phyloP scores from a whole-genome alignment of 176 grass and related monocot species.

The Tillandsia fasciculata region DNA sequence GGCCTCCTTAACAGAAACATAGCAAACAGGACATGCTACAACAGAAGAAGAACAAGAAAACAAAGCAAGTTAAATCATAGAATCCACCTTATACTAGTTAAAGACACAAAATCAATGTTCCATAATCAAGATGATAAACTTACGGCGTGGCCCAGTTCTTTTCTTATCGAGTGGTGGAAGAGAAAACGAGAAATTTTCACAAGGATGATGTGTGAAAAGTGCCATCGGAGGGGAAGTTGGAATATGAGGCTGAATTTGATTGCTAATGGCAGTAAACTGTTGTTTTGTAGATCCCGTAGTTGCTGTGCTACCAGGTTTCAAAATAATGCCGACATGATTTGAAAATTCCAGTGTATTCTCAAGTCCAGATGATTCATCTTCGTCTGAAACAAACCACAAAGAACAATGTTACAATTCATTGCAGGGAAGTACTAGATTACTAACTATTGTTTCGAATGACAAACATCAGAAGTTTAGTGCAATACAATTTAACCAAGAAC shows the following conservation, averaged over 20 bases:
- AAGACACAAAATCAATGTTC: neutral
- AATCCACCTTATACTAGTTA: neutral
- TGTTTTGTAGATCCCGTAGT: slow-evolving; percentile 20
- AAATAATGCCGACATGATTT: slow-evolving; percentile 41
- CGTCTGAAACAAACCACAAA: slow-evolving; percentile 38
- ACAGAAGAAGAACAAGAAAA: slow-evolving; percentile 27
- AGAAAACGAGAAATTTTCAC: slow-evolving; percentile 76
- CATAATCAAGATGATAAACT: slow-evolving; percentile 26
- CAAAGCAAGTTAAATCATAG: slow-evolving; percentile 1
- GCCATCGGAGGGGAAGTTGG: slow-evolving; percentile 9
- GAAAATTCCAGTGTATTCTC: slow-evolving; percentile 37
- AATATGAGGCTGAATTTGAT: slow-evolving; percentile 17
- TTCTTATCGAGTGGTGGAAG: slow-evolving; percentile 69
- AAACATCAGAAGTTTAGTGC: neutral
- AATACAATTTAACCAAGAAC: neutral
- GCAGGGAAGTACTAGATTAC: slow-evolving; percentile 6
- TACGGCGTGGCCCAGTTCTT: slow-evolving; percentile 89
- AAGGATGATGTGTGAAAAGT: slow-evolving; percentile 50
- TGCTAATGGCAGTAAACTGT: slow-evolving; percentile 16
- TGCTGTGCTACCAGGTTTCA: slow-evolving; percentile 31
- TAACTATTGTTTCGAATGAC: neutral
- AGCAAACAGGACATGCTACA: slow-evolving; percentile 94
- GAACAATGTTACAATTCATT: neutral
- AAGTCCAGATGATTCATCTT: slow-evolving; percentile 44
- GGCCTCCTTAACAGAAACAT: slow-evolving; percentile 71